Base-by-base conservation (phyloP, 1,284 basidiomycete genomes). In the Wallemia hederae region DNA sequence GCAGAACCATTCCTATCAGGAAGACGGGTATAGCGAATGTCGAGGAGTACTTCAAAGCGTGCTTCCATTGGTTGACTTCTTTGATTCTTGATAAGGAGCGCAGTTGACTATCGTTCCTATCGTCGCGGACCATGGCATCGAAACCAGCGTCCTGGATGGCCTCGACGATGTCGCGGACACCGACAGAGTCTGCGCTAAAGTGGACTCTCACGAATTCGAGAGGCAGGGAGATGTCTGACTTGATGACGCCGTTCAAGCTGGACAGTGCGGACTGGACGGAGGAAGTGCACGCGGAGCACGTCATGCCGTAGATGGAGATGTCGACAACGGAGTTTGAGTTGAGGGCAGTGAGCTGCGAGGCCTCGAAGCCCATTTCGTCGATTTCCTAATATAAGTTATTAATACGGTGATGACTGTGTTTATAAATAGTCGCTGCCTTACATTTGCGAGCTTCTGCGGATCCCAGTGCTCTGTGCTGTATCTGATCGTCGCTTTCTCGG, bases 1-100 rank as follows among this genome's bases (percentile, higher is more conserved):
- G 79, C 58, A 82, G 77, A 39, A 94, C 70, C 92, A 98, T 98
- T 63, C 79, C 78, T 63, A 98, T 73, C 69, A 96, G 78, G 71
- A 97, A 96, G 61, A 94, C 89, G 24, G 94, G 94, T 0, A 94
- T 65, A 56, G 88, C 88, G 68, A 99, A 96, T 15, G 74, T 69
- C 34, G 84, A 68, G 65, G 83, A 80, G 73, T 79, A 79, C 59
- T 80, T 69, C 72, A 97, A 84, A 22, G 88, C 82, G n/a, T 71
- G 71, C 27, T 81, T 76, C 94, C 94, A 99, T 67, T 87, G 80
- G 60, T 82, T 76, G 27, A 94, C 83, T 71, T 98, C 94, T 70
- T 86, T 90, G 59, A 86, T 83, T 33, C 90, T 83, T 2, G 83
- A 83, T 60, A 99, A 80, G 0, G 89, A 94, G 57, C 82, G 80